Conservation (phyloP, 768 basidiomycete species). For the Phlebiopsis flavidoalba region DNA sequence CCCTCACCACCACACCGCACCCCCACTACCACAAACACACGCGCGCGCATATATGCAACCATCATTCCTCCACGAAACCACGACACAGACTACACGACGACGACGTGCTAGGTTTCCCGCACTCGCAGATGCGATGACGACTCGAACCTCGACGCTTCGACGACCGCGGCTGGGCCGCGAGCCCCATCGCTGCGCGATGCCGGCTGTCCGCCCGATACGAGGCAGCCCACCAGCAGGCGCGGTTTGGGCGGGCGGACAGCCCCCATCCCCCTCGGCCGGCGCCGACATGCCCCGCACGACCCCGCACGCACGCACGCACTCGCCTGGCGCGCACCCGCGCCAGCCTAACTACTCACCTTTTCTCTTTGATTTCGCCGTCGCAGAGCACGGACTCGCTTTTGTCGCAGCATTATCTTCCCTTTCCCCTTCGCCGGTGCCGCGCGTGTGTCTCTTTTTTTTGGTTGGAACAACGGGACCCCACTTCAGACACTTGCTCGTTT, state of each 20-base stretch:
- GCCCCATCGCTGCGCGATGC: constrained; percentile 8
- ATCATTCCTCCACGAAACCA: background rate
- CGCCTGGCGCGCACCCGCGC: too few species aligned
- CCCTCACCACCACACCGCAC: background rate
- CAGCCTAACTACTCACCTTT: background rate
- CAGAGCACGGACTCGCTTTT: constrained; percentile 8
- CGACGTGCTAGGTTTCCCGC: too few species aligned
- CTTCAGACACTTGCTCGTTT: background rate
- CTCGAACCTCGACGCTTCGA: background rate
- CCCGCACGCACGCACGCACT: constrained; percentile 13
- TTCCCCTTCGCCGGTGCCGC: constrained; percentile 5
- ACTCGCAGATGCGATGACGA: too few species aligned
- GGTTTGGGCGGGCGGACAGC: constrained; percentile 1
- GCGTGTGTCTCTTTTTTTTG: constrained; percentile 1
- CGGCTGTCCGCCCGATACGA: background rate
- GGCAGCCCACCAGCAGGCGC: background rate
- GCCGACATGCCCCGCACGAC: constrained; percentile 6
- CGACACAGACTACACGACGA: background rate
- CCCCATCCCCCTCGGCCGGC: background rate
- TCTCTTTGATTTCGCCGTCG: background rate
- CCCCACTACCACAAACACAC: constrained; percentile 2
- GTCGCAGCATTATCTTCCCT: background rate
- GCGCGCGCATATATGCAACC: constrained; percentile 6
- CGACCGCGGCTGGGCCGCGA: background rate
- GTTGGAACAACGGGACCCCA: constrained; percentile 12